phyloP scores from a whole-genome alignment of 2,329 filamentous ascomycete genomes.

The Sarocladium oryzae region DNA sequence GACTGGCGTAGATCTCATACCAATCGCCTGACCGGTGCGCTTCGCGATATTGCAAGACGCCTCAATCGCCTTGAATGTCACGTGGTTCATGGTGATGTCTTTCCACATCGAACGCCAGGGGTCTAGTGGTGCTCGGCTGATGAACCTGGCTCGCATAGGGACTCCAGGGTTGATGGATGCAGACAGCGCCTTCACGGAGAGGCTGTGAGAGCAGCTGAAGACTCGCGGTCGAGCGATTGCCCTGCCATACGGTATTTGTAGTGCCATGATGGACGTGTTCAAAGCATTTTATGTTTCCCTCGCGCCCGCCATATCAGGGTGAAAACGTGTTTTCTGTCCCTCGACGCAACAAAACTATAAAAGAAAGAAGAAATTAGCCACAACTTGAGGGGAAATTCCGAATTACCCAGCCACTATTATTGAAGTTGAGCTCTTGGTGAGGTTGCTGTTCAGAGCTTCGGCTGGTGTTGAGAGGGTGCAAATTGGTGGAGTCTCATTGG shows the following conservation, averaged over 20 bases:
- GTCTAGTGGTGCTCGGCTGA: not conserved
- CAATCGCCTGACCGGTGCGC: not conserved
- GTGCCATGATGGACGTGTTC: not conserved
- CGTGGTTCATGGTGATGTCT: not conserved
- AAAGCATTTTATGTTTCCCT: too few relatives aligned
- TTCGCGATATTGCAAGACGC: not conserved
- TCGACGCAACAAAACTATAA: too few relatives aligned
- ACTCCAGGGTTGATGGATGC: too few relatives aligned
- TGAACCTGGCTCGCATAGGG: not conserved
- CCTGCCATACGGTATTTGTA: not conserved
- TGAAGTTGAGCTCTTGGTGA: too few relatives aligned
- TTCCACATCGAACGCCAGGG: not conserved
- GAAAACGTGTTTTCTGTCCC: too few relatives aligned
- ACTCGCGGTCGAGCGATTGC: not conserved
- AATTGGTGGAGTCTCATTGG: slow-evolving; percentile 1
- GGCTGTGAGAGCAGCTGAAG: not conserved
- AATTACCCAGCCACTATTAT: too few relatives aligned
- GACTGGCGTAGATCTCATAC: not conserved
- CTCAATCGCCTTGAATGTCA: not conserved
- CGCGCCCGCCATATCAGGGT: too few relatives aligned
- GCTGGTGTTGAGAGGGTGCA: not conserved
- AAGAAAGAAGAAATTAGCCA: too few relatives aligned
- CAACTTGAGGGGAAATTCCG: too few relatives aligned
- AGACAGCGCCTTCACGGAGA: too few relatives aligned
- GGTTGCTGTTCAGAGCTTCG: too few relatives aligned